Evolutionary conservation across 805 yeast genomes (phyloP), one percentile per base, ranked within the genome.

Genomic region (Hanseniaspora taiwanica): DNA sequence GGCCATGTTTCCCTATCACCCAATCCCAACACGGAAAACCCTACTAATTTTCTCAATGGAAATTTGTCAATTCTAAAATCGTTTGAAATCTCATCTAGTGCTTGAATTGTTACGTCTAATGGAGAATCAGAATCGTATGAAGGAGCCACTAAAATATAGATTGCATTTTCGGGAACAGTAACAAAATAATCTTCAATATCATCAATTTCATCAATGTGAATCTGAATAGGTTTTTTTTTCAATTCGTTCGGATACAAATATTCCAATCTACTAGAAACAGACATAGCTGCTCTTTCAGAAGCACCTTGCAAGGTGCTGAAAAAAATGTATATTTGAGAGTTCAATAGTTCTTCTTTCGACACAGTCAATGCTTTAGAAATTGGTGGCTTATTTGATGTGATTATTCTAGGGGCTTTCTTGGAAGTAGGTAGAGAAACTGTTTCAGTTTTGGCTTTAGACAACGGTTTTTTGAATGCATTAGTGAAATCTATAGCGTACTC

Each of bases 91-190:
- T 86, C 96, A 46, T 74, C 69, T 48, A 86, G 64, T 35, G 82
- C 76, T 50, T 83, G 93, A 42, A 86, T 63, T 57, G 85, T 84
- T 54, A 76, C 87, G 58, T 86, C 96, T 24, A 87, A 68, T 12
- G 96, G 96, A 1, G 93, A 82, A 56, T 86, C 96, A 0, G 87
- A 81, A 48, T 85, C 96, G 54, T 86, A 86, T 0, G 95, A 84
- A 1, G 96, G 96, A 24, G 86, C 64, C 13, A 86, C 83, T 43
- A 86, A 47, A 27, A 87, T 55, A 51, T 84, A 86, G 10, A 84
- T 60, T 32, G 72, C 60, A 40, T 75, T 69, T 3, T 58, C 58
- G 5, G 94, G 93, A 9, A 75, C 68, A 38, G 70, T 71, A 36
- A 83, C 66, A 55, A 86, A 86, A 56, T 73, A 86, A 43, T 81